These are phyloP conservation scores for Selaginella moellendorffii DNA, from an alignment of 75 land plant genomes.

Conservation along the genomic window DNA sequence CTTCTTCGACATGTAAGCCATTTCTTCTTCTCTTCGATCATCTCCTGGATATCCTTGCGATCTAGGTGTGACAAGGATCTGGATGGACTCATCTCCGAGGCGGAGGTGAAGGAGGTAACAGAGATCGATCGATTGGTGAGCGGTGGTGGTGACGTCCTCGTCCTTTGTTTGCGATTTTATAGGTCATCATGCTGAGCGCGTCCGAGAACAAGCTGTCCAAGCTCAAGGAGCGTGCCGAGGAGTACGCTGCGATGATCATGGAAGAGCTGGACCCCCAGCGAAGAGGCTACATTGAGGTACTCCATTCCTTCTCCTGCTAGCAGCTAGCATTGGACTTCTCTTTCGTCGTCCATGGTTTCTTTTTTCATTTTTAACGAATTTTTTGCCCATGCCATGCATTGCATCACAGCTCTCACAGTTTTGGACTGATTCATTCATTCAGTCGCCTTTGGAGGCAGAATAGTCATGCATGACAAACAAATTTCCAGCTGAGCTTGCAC, in stretches of 20 bases:
- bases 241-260: slow-evolving; percentile 9
- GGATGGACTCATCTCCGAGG: slow-evolving; percentile 68
- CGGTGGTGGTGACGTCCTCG: not conserved
- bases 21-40: not conserved
- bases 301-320: too few species aligned
- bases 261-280: slow-evolving; percentile 7
- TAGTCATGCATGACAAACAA: not conserved
- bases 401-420: too few species aligned
- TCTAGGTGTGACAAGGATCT: slow-evolving; percentile 84
- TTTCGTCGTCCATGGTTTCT: too few species aligned
- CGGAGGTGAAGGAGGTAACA: slow-evolving; percentile 66
- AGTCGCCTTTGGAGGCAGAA: too few species aligned
- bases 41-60: not conserved
- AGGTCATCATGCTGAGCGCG: slow-evolving; percentile 5
- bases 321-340: too few species aligned
- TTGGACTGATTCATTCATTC: too few species aligned
- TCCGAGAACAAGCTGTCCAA: slow-evolving; percentile 11
- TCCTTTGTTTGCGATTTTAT: not conserved
- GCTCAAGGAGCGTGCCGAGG: slow-evolving; percentile 2
- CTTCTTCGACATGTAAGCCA: slow-evolving; percentile 22
- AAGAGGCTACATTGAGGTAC: slow-evolving; percentile 21
- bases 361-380: too few species aligned
- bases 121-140: not conserved
- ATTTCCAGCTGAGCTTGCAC: not conserved
- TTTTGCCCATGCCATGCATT: too few species aligned